A percentile compares a stretch with the other conserved stretches of the same genome.
Evolutionary conservation across 1,139 yeast species (phyloP).

Genomic region (Pichia sp.): DNA sequence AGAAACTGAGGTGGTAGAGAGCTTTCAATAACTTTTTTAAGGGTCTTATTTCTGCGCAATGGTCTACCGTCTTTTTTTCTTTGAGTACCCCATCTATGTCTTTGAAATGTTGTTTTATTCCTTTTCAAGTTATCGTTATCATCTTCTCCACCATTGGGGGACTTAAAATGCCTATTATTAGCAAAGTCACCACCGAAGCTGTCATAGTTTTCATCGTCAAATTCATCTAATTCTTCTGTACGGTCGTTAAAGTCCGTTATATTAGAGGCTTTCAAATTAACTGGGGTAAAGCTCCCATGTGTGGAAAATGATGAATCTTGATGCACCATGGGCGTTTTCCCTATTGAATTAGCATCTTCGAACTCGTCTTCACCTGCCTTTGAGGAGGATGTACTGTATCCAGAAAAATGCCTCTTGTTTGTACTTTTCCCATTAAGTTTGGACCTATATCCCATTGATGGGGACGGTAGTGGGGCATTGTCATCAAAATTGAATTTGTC

Average conservation of each 20-base stretch:
- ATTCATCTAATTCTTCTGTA: constrained; percentile 5
- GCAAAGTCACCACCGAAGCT: no score
- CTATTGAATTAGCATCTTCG: constrained; percentile 19
- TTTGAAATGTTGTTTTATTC: constrained; percentile 41
- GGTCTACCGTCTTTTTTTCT: constrained; percentile 63
- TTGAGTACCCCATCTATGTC: constrained; percentile 89
- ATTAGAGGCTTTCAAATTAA: constrained; percentile 9
- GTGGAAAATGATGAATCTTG: constrained; percentile 12
- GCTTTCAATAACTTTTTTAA: constrained; percentile 25
- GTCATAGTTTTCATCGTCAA: constrained; percentile 17
- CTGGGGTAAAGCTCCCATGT: constrained; percentile 2
- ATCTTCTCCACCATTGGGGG: not conserved
- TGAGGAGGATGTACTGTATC: constrained; percentile 15
- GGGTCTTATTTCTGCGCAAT: constrained; percentile 41
- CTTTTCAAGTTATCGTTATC: constrained; percentile 17
- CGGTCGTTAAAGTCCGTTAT: constrained; percentile 12
- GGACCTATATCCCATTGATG: constrained; percentile 13
- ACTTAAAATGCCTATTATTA: no score
- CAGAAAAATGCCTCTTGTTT: constrained; percentile 14
- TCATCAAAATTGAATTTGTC: constrained; percentile 21
- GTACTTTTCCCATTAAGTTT: constrained; percentile 8
- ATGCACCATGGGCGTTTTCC: constrained; percentile 20
- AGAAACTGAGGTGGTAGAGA: constrained; percentile 18
- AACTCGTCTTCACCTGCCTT: constrained; percentile 14
- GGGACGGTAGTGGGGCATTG: constrained; percentile 12